Evolutionary conservation across 106 monocot genomes (phyloP).

Genomic region (Xerophyta viscosa): DNA sequence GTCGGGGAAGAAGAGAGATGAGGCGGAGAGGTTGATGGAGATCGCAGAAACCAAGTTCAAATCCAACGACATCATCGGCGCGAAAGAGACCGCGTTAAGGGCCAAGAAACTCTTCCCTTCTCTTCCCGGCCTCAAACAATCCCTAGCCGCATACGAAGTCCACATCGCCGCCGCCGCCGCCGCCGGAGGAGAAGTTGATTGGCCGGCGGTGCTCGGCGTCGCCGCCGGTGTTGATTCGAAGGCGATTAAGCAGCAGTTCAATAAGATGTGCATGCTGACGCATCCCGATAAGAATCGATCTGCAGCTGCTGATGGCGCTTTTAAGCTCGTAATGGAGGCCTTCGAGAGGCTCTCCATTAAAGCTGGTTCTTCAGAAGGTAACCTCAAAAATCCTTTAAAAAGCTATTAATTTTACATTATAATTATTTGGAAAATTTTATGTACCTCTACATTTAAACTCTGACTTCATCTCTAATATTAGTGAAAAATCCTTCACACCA

Average conservation of each 20-base stretch:
- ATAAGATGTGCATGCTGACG: too few species aligned
- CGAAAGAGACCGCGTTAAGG: not conserved
- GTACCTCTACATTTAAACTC: too few species aligned
- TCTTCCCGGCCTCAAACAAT: slow-evolving; percentile 3
- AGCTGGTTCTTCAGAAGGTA: too few species aligned
- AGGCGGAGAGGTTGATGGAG: slow-evolving; percentile 2
- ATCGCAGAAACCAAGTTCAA: slow-evolving; percentile 8
- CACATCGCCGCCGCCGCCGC: not conserved
- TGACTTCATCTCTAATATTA: too few species aligned
- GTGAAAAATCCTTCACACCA: too few species aligned
- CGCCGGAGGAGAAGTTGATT: not conserved
- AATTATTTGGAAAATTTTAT: too few species aligned
- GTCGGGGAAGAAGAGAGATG: not conserved
- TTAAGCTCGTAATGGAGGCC: not conserved
- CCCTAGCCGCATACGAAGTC: slow-evolving; percentile 11
- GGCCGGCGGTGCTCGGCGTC: not conserved
- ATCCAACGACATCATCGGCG: not conserved
- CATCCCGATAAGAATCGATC: not conserved
- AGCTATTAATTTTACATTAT: too few species aligned
- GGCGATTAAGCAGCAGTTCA: too few species aligned
- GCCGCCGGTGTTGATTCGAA: not conserved
- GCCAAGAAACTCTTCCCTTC: slow-evolving; percentile 7
- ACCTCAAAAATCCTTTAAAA: too few species aligned
- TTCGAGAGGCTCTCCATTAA: too few species aligned
- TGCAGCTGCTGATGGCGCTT: not conserved